Conservation (phyloP, 148 eudicot genomes). For the Vaccinium darrowii region DNA sequence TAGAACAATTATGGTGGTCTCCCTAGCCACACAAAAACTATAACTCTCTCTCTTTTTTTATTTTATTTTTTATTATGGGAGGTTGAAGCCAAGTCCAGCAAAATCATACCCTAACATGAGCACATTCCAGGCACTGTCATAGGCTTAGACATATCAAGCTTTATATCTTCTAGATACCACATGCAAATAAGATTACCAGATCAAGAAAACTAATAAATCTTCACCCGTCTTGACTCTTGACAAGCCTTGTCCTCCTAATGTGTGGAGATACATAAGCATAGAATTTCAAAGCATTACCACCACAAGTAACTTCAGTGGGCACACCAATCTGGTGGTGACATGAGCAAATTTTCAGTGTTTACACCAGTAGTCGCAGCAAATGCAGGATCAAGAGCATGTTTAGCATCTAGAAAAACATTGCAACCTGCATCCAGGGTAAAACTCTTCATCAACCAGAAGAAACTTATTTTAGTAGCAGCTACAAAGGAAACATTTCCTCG, state of each 20-base stretch:
- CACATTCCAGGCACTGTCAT: neutral
- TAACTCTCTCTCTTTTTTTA: too few species aligned
- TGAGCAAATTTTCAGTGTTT: conserved; percentile 75
- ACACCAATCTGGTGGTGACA: conserved; percentile 97
- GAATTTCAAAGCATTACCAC: conserved; percentile 97
- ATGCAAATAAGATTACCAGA: conserved; percentile 5
- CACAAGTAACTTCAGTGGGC: conserved; percentile 91
- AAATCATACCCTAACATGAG: neutral
- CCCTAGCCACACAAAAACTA: neutral
- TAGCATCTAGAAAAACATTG: conserved; percentile 95
- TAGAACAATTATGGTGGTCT: neutral
- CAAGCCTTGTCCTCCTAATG: conserved; percentile 36
- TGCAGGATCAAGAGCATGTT: conserved; percentile 94
- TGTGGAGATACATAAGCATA: conserved; percentile 89
- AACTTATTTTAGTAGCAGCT: neutral
- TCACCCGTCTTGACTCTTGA: conserved; percentile 97
- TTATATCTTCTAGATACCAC: neutral
- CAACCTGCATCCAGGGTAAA: conserved; percentile 47
- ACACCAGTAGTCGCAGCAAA: conserved; percentile 89
- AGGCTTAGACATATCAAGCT: too few species aligned
- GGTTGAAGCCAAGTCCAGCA: neutral
- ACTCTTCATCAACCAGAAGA: neutral
- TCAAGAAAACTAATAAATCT: conserved; percentile 51
- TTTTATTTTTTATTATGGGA: too few species aligned
- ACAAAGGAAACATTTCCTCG: neutral